Evolutionary conservation across 306 rosid genomes (phyloP).

Genomic region (Cajanus cajan): DNA sequence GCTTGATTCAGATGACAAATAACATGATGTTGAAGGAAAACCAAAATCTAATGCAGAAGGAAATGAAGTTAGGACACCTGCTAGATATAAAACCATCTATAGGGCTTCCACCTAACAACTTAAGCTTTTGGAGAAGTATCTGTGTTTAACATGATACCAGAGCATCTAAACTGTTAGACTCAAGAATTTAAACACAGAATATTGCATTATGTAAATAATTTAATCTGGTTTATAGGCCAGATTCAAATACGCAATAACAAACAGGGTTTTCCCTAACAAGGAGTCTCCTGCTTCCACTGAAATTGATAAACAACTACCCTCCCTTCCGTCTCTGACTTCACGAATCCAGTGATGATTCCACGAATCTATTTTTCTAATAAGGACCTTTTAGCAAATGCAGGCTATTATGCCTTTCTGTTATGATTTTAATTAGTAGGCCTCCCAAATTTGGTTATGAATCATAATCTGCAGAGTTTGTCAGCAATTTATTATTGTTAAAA

Average conservation of each 20-base stretch:
- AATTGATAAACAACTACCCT: no score
- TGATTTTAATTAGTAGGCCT: neutral
- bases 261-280: no score
- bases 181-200: no score
- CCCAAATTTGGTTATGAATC: slow-evolving; percentile 7
- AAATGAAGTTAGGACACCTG: neutral
- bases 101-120: neutral
- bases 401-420: neutral
- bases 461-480: neutral
- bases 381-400: neutral
- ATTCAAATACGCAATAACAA: no score
- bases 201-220: no score
- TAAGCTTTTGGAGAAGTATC: neutral
- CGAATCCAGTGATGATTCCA: neutral
- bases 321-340: no score
- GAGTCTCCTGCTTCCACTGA: no score
- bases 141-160: neutral
- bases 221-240: no score
- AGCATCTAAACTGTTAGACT: neutral
- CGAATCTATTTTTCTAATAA: neutral
- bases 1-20: neutral
- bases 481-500: neutral
- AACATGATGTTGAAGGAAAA: neutral
- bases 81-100: neutral
- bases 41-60: neutral